Evolutionary conservation across 1,284 basidiomycete genomes (phyloP).

Genomic region (Pseudozyma pruni): DNA sequence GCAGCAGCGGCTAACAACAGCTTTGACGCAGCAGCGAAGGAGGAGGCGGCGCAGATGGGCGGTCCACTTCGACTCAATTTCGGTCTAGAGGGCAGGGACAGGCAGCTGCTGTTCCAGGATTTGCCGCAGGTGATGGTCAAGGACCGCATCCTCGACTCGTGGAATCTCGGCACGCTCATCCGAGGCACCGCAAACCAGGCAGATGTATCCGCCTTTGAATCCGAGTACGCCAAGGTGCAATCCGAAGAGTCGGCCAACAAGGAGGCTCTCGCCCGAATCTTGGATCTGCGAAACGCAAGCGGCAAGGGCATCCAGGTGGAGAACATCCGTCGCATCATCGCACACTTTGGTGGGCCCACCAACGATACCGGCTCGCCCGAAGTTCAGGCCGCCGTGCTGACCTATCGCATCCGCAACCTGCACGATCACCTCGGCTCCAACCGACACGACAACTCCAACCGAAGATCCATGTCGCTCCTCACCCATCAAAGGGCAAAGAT

Average conservation of each 20-base stretch:
- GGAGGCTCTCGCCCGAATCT: conserved; percentile 76
- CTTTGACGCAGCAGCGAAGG: conserved; percentile 4
- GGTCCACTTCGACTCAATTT: conserved; percentile 64
- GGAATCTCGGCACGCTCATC: conserved; percentile 41
- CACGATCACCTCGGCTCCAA: conserved; percentile 77
- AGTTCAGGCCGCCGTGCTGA: conserved; percentile 89
- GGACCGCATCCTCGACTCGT: conserved; percentile 58
- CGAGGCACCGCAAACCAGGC: conserved; percentile 41
- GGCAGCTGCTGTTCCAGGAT: conserved; percentile 60
- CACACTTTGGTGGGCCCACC: conserved; percentile 75
- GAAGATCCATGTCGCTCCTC: conserved; percentile 77
- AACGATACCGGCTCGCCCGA: conserved; percentile 81
- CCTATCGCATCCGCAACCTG: conserved; percentile 84
- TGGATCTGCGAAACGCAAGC: conserved; percentile 88
- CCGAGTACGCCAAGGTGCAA: conserved; percentile 47
- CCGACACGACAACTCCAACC: conserved; percentile 82
- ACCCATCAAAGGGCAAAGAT: conserved; percentile 85
- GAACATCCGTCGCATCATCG: conserved; percentile 82
- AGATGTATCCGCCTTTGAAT: conserved; percentile 49
- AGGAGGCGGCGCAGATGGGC: conserved; percentile 26
- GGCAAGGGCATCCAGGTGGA: conserved; percentile 84
- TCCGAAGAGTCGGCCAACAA: conserved; percentile 74
- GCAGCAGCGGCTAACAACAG: conserved; percentile 2
- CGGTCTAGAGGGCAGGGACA: conserved; percentile 50
- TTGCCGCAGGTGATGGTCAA: conserved; percentile 63